Evolutionary conservation across 1,284 basidiomycete genomes (phyloP).

Genomic region (Cerioporus squamosus): DNA sequence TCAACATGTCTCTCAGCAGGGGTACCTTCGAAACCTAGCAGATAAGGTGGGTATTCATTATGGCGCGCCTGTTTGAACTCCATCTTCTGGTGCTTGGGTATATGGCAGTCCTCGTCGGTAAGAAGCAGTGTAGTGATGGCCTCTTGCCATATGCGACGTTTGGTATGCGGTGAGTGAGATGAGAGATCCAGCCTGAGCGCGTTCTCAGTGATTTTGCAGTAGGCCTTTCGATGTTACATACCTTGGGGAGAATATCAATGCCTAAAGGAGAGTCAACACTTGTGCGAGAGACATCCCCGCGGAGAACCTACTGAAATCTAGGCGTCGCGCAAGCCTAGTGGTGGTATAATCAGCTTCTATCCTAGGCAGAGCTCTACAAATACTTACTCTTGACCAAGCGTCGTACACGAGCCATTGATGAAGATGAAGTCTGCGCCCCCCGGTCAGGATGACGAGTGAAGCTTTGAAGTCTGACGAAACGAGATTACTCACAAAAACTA

Average conservation of each 20-base stretch:
- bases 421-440: constrained; percentile 61
- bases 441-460: not conserved
- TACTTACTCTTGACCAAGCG: constrained; percentile 58
- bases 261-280: constrained; percentile 41
- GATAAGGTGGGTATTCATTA: constrained; percentile 72
- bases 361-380: not conserved
- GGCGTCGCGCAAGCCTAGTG: constrained; percentile 58
- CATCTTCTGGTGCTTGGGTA: constrained; percentile 66
- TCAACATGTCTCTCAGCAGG: constrained; percentile 80
- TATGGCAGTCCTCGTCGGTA: constrained; percentile 61
- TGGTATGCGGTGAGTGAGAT: constrained; percentile 64
- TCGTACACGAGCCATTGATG: constrained; percentile 56
- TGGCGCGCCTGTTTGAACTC: constrained; percentile 61
- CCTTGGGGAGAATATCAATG: constrained; percentile 79
- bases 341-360: not conserved
- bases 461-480: not conserved
- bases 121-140: constrained; percentile 72
- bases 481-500: constrained; percentile 53
- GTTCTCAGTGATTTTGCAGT: not conserved
- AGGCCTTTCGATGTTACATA: constrained; percentile 26
- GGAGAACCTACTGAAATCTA: constrained; percentile 71
- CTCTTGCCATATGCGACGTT: constrained; percentile 85
- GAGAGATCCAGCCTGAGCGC: constrained; percentile 61
- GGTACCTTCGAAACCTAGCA: constrained; percentile 69
- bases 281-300: not conserved